Evolutionary conservation across 2,329 filamentous ascomycete genomes (phyloP).

Genomic region (Trichoderma harzianum): DNA sequence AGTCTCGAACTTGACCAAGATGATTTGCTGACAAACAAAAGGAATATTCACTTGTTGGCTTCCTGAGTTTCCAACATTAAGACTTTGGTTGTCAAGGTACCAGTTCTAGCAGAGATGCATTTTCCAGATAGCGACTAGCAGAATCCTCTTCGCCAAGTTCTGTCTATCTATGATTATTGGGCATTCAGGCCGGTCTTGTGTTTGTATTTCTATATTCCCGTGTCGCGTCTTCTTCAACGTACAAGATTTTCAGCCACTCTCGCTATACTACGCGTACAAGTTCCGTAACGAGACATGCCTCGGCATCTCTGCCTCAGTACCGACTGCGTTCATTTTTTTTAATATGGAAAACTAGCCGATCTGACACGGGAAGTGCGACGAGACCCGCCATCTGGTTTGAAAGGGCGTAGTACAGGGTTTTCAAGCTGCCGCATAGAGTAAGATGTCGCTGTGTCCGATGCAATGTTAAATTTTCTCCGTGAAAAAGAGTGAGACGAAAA

Average conservation of each 20-base stretch:
- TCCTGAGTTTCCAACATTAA: background rate
- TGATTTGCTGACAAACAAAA: background rate
- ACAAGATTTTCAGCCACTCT: background rate
- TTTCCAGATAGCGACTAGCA: background rate
- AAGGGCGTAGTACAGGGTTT: background rate
- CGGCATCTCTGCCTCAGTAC: background rate
- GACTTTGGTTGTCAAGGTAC: background rate
- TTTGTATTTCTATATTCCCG: background rate
- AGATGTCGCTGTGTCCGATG: background rate
- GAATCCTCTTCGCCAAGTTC: background rate
- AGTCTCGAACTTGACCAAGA: background rate
- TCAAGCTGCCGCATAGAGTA: background rate
- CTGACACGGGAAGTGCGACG: background rate
- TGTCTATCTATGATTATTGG: background rate
- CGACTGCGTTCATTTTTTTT: background rate
- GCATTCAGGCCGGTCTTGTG: background rate
- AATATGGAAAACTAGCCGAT: background rate
- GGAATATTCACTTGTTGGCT: background rate
- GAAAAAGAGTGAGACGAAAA: background rate
- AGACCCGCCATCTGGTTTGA: background rate
- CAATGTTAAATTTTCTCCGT: background rate
- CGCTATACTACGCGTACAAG: background rate
- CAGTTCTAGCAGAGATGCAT: background rate
- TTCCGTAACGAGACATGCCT: background rate
- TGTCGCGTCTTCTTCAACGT: background rate